A percentile compares a stretch with the other conserved stretches of the same genome.
These are phyloP conservation scores for Glebionis coronaria DNA, from an alignment of 129 eudicot species.

Conservation along the genomic window DNA sequence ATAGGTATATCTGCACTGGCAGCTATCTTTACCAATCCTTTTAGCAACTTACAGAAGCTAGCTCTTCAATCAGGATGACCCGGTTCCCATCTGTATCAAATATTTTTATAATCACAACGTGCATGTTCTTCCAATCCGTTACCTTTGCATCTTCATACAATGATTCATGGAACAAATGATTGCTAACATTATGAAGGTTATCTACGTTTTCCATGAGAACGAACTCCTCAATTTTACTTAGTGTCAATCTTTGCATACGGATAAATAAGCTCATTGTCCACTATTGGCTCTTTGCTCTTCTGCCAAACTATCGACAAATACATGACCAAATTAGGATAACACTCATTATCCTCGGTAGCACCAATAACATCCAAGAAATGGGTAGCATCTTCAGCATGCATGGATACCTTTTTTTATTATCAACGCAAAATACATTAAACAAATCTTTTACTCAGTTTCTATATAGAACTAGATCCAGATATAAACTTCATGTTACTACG, in stretches of 20 bases:
- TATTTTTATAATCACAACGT: no score
- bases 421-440: no score
- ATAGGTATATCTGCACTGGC: no score
- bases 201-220: conserved; percentile 96
- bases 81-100: no score
- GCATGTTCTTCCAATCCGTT: no score
- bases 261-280: conserved; percentile 90
- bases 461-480: no score
- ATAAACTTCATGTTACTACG: no score
- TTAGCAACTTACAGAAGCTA: no score
- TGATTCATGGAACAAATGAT: conserved; percentile 85
- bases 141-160: conserved; percentile 93
- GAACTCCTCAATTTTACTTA: conserved; percentile 88
- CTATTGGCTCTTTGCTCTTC: conserved; percentile 88
- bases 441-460: no score
- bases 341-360: conserved; percentile 75
- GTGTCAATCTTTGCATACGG: conserved; percentile 91
- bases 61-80: no score
- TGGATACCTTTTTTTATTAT: no score
- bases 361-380: conserved; percentile 78
- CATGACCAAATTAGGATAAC: conserved; percentile 72
- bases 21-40: no score
- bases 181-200: conserved; percentile 84
- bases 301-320: conserved; percentile 92
- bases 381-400: conserved; percentile 91